phyloP scores from a whole-genome alignment of 257 asterid genomes.

The Capsicum baccatum region DNA sequence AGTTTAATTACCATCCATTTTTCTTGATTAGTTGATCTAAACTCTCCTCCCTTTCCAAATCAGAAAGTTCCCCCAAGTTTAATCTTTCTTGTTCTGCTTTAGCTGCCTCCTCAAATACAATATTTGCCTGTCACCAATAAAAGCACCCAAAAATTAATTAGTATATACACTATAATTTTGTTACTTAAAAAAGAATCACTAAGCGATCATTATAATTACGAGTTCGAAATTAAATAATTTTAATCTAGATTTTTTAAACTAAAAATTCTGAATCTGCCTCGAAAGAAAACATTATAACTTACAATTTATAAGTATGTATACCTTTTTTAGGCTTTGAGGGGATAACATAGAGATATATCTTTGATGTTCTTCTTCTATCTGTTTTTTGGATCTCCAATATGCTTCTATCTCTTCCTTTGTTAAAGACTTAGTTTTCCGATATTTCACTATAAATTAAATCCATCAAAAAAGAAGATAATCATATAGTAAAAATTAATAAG shows the following conservation, averaged over 20 bases:
- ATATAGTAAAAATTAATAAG: not conserved
- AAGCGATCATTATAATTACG: not conserved
- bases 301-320: not conserved
- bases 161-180: not conserved
- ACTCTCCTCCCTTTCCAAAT: slow-evolving; percentile 37
- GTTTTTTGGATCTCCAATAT: slow-evolving; percentile 74
- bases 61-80: not conserved
- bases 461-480: not conserved
- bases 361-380: slow-evolving; percentile 69
- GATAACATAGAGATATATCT: slow-evolving; percentile 62
- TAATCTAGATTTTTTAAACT: not conserved
- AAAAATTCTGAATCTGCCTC: not conserved
- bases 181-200: not conserved
- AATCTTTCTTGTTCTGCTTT: slow-evolving; percentile 14
- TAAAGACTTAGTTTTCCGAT: slow-evolving; percentile 62
- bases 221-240: not conserved
- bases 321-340: slow-evolving; percentile 56
- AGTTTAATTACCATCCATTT: slow-evolving; percentile 67
- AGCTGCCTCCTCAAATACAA: slow-evolving; percentile 42
- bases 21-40: slow-evolving; percentile 56
- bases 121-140: slow-evolving; percentile 40
- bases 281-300: not conserved
- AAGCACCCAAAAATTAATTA: not conserved
- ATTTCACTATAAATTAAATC: slow-evolving; percentile 42
- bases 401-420: slow-evolving; percentile 73